Conservation (phyloP, 441 rosid species). For the Hura crepitans region DNA sequence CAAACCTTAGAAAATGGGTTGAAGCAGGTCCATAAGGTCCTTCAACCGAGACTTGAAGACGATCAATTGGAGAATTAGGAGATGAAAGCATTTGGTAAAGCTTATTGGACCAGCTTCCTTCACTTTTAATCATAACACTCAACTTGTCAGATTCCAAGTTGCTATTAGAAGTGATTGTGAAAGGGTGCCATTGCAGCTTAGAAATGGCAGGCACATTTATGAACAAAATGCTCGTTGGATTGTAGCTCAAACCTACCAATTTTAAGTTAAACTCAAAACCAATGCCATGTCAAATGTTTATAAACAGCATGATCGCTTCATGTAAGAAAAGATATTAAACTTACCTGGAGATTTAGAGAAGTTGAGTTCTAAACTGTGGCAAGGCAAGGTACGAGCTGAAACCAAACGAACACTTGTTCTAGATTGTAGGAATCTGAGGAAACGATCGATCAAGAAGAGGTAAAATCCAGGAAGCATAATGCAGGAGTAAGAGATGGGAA, state of each 20-base stretch:
- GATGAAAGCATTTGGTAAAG: constrained; percentile 42
- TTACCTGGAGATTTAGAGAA: constrained; percentile 46
- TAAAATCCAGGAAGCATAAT: constrained; percentile 54
- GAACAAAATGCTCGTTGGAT: constrained; percentile 47
- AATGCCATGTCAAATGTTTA: no score
- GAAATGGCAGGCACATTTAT: constrained; percentile 49
- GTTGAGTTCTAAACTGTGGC: constrained; percentile 43
- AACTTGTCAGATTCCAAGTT: constrained; percentile 43
- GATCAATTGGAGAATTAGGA: constrained; percentile 30
- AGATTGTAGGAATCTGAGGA: constrained; percentile 53
- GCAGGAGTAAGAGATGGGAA: constrained; percentile 42
- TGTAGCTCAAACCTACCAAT: constrained; percentile 37
- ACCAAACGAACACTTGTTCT: constrained; percentile 35
- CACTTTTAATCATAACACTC: constrained; percentile 44
- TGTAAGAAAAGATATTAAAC: background rate
- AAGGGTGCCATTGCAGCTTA: constrained; percentile 68
- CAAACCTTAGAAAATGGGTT: constrained; percentile 37
- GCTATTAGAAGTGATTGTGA: constrained; percentile 46
- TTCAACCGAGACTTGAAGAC: constrained; percentile 46
- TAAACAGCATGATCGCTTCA: no score
- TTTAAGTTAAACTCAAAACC: no score
- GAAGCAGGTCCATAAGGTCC: constrained; percentile 67
- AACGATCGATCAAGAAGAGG: constrained; percentile 55
- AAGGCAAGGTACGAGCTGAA: constrained; percentile 48
- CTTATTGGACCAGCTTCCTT: constrained; percentile 51